phyloP scores from a whole-genome alignment of 495 filamentous ascomycete genomes.

The Rusavskia elegans region DNA sequence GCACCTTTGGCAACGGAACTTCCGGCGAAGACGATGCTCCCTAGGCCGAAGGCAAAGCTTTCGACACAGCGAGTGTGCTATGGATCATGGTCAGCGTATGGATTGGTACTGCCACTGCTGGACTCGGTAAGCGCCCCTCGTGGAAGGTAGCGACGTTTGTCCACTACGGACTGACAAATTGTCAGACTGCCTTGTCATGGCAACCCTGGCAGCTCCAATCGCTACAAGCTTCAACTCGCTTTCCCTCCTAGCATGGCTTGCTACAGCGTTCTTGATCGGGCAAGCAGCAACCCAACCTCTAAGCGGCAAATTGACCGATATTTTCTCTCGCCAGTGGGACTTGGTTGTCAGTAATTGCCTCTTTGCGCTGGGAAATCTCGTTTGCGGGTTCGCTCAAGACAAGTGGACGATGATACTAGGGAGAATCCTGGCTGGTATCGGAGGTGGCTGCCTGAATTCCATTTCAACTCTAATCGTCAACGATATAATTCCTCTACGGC shows the following conservation, averaged over 20 bases:
- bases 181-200: conserved; percentile 48
- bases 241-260: conserved; percentile 55
- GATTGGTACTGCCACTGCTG: too few relatives aligned
- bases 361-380: conserved; percentile 49
- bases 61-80: too few relatives aligned
- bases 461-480: conserved; percentile 51
- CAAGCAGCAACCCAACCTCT: conserved; percentile 58
- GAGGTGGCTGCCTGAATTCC: conserved; percentile 53
- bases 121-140: too few relatives aligned
- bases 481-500: conserved; percentile 53
- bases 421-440: conserved; percentile 52
- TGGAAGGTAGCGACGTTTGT: too few relatives aligned
- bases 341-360: conserved; percentile 46
- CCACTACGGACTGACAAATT: too few relatives aligned
- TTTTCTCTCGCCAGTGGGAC: conserved; percentile 47
- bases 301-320: conserved; percentile 56
- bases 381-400: conserved; percentile 46
- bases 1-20: too few relatives aligned
- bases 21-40: too few relatives aligned
- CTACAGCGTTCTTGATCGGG: conserved; percentile 55
- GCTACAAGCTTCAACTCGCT: conserved; percentile 51
- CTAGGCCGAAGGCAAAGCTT: too few relatives aligned
- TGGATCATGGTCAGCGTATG: too few relatives aligned
- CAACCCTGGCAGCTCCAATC: conserved; percentile 56
- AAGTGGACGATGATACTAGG: conserved; percentile 47